Evolutionary conservation across 305 asterid genomes (phyloP), one percentile per base, ranked within the genome.

Genomic region (Fraxinus sp.): DNA sequence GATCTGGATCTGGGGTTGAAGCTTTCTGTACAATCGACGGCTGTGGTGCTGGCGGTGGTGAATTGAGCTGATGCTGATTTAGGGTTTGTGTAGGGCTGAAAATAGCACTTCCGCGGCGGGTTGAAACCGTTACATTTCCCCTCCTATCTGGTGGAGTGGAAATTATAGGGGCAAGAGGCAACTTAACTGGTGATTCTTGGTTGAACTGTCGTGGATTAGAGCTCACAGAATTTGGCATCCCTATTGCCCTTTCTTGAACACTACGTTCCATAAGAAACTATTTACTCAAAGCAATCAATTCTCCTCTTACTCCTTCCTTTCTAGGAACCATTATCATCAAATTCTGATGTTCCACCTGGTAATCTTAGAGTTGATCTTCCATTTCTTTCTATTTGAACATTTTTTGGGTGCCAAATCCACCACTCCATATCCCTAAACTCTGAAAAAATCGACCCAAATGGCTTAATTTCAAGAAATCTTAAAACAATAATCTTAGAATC

Each of bases 1-100:
- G 97, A 94, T 91, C 95, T 89, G 93, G 95, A 92, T 88, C 92
- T 89, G 94, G 89, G 71, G 78, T 78, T 77, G 80, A 70, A 9
- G 85, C 86, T 33, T 66, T 81, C 26, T 66, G 75, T 3, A 49
- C 76, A 18, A 76, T 79, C 16, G 22, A 80, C 39, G 62, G 86
- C 35, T 24, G 85, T 5, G 79, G 87, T 1, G 55, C 37, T 24
- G 62, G 85, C 26, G 79, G 83, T 13, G 76, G 77, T 46, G 84
- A 80, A 44, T 55, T 46, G 22, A 44, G 81, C 62, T 68, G 83
- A 13, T 71, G 80, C 26, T 89, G 91, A 88, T 88, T 94, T 91
- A 90, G 91, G 94, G 93, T 91, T 89, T 90, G 94, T 73, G 80
- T 87, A 62, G 93, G 90, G 88, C 91, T 88, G 73, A 90, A 84